These are phyloP conservation scores for Lactuca saligna DNA, from an alignment of 129 eudicot genomes.

Conservation along the genomic window DNA sequence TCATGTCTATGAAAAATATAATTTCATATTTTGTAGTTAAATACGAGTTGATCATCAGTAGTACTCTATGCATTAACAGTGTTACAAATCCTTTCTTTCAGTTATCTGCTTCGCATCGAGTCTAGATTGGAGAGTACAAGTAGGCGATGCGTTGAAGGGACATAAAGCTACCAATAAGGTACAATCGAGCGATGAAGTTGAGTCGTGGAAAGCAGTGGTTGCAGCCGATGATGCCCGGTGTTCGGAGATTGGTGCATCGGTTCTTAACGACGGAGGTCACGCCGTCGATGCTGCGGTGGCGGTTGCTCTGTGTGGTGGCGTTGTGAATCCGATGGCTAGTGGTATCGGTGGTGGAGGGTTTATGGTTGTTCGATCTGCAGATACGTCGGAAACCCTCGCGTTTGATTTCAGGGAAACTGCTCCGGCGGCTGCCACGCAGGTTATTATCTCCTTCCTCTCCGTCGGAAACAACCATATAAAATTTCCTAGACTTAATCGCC, in stretches of 20 bases:
- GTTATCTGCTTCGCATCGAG: slow-evolving; percentile 28
- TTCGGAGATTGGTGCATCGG: slow-evolving; percentile 64
- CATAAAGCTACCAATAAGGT: background rate
- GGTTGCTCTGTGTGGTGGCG: slow-evolving; percentile 80
- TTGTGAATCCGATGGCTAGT: slow-evolving; percentile 79
- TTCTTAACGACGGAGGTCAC: slow-evolving; percentile 69
- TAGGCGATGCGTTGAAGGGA: slow-evolving; percentile 6
- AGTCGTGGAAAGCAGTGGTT: slow-evolving; percentile 67
- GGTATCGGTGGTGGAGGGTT: slow-evolving; percentile 94
- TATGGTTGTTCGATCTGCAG: slow-evolving; percentile 63
- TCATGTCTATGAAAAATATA: background rate
- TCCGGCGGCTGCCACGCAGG: slow-evolving; percentile 81
- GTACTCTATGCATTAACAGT: background rate
- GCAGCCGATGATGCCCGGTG: slow-evolving; percentile 95
- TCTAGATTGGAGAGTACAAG: slow-evolving; percentile 8
- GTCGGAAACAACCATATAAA: background rate
- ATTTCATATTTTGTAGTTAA: background rate
- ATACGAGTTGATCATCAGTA: background rate
- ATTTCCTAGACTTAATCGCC: background rate
- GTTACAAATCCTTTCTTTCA: slow-evolving; percentile 12
- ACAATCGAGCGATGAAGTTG: slow-evolving; percentile 31
- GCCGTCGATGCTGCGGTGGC: slow-evolving; percentile 94
- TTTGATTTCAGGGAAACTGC: slow-evolving; percentile 93
- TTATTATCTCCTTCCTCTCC: slow-evolving; percentile 16
- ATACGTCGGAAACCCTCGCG: slow-evolving; percentile 47